A percentile compares a stretch with the other conserved stretches of the same genome.
Conservation (phyloP, 805 yeast genomes). For the Geotrichum ghanense region DNA sequence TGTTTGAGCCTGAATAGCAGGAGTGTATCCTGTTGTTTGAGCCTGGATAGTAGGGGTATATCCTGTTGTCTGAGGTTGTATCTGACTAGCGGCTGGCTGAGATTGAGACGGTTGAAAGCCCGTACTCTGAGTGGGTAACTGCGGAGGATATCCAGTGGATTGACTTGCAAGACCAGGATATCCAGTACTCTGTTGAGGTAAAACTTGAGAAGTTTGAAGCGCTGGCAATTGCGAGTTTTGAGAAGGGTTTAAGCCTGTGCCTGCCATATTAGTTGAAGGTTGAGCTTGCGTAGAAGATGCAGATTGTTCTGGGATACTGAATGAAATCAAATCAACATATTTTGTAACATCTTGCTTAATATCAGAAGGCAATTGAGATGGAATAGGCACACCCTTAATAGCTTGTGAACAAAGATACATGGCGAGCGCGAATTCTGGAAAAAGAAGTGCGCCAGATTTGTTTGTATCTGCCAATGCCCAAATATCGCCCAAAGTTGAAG, state of each 20-base stretch:
- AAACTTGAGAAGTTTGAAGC: not conserved
- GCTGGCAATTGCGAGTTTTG: conserved; percentile 1
- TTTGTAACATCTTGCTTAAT: conserved; percentile 77
- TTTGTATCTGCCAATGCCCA: conserved; percentile 87
- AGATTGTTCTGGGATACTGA: conserved; percentile 51
- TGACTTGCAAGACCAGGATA: not conserved
- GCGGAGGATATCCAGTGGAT: not conserved
- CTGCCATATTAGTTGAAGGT: conserved; percentile 7
- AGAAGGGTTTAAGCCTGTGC: too few relatives aligned
- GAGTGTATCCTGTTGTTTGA: conserved; percentile 21
- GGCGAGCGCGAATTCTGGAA: conserved; percentile 91
- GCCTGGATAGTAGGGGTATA: conserved; percentile 6
- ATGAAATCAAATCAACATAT: conserved; percentile 80
- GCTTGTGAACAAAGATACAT: conserved; percentile 75
- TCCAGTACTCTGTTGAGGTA: not conserved
- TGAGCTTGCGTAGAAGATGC: conserved; percentile 16
- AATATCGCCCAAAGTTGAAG: conserved; percentile 66
- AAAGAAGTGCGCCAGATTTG: conserved; percentile 71
- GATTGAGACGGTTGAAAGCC: too few relatives aligned
- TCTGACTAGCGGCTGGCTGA: not conserved
- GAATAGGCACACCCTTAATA: conserved; percentile 68
- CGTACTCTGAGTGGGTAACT: not conserved
- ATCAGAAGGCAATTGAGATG: conserved; percentile 56
- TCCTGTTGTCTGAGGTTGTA: conserved; percentile 9
- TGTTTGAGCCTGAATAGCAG: not conserved